A percentile compares a stretch with the other conserved stretches of the same genome.
phyloP scores from a whole-genome alignment of 768 basidiomycete genomes.

The Tremella fuciformis region DNA sequence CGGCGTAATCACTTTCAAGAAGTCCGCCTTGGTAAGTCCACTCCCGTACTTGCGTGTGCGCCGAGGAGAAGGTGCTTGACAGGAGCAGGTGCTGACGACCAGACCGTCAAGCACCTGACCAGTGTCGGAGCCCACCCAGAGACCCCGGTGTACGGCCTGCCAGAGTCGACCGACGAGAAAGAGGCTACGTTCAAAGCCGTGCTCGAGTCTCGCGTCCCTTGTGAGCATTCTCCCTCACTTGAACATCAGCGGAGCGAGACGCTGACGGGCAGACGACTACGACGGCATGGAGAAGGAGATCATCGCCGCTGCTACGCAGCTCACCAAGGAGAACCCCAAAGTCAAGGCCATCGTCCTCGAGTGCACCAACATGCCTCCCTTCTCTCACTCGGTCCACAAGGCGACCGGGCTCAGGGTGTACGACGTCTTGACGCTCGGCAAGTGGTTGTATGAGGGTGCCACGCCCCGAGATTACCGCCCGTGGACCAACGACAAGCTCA shows the following conservation, averaged over 20 bases:
- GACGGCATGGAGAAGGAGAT: constrained; percentile 35
- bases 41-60: too few relatives aligned
- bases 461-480: constrained; percentile 4
- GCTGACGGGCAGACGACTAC: constrained; percentile 24
- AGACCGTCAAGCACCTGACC: constrained; percentile 30
- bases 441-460: constrained; percentile 26
- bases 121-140: constrained; percentile 29
- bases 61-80: too few relatives aligned
- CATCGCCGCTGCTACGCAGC: constrained; percentile 19
- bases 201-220: constrained; percentile 20
- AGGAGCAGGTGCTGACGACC: not conserved
- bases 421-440: constrained; percentile 29
- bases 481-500: too few relatives aligned
- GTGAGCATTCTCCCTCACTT: constrained; percentile 9
- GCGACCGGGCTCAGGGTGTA: constrained; percentile 25
- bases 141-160: constrained; percentile 28
- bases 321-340: constrained; percentile 16
- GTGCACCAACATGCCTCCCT: constrained; percentile 41
- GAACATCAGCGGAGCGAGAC: not conserved
- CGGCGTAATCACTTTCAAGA: constrained; percentile 35
- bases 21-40: constrained; percentile 24
- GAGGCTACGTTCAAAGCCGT: constrained; percentile 28
- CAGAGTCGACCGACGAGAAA: constrained; percentile 14
- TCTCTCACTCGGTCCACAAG: constrained; percentile 21
- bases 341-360: constrained; percentile 34